phyloP scores from a whole-genome alignment of 768 basidiomycete species.

The Boletellus emodensis region DNA sequence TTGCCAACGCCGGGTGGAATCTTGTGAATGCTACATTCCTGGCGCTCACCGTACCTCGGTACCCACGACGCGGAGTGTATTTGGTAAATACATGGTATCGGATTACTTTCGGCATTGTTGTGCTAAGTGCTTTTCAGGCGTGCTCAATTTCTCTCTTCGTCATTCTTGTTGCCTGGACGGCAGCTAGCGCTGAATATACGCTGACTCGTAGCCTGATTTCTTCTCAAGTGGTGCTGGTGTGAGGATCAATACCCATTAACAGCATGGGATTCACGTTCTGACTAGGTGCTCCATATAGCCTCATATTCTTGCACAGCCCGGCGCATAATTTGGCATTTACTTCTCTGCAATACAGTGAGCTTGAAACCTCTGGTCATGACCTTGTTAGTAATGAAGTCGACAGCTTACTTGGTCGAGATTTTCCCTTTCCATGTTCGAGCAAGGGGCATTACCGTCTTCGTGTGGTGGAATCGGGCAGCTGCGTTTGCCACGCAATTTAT shows the following conservation, averaged over 20 bases:
- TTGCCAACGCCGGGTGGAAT: constrained; percentile 12
- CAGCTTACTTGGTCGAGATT: constrained; percentile 63
- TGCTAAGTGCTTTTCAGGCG: neutral
- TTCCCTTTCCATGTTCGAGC: constrained; percentile 64
- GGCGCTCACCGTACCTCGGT: constrained; percentile 10
- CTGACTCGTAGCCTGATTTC: constrained; percentile 2
- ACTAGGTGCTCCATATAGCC: neutral
- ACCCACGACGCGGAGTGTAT: constrained; percentile 14
- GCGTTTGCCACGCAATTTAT: constrained; percentile 11
- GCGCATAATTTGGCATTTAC: constrained; percentile 13
- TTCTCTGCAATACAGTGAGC: neutral
- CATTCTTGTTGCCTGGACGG: constrained; percentile 14
- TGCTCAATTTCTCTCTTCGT: constrained; percentile 16
- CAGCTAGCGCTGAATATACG: constrained; percentile 18
- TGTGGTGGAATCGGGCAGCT: constrained; percentile 47
- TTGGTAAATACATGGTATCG: constrained; percentile 13
- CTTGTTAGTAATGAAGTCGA: no score
- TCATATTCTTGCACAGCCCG: constrained; percentile 16
- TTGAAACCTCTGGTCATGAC: no score
- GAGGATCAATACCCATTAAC: neutral
- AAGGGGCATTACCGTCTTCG: constrained; percentile 58
- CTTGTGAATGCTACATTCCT: constrained; percentile 2
- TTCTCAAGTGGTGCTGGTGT: constrained; percentile 11
- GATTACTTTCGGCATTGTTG: neutral
- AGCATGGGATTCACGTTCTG: neutral